These are phyloP conservation scores for Oryza nivara DNA, from an alignment of 176 grass and related monocot genomes.

Conservation along the genomic window DNA sequence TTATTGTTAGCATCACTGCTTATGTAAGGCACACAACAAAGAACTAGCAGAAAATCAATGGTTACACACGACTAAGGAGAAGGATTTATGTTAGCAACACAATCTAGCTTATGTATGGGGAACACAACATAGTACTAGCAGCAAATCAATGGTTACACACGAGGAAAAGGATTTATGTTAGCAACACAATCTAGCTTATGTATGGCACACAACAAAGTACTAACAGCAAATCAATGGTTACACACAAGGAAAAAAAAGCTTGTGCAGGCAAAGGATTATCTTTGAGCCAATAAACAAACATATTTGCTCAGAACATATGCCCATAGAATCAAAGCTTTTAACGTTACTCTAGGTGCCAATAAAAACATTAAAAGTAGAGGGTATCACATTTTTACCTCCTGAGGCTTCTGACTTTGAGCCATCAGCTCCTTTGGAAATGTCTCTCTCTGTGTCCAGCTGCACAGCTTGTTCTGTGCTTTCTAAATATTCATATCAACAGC, in stretches of 20 bases:
- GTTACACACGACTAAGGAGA: not conserved
- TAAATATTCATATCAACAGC: constrained; percentile 29
- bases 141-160: not conserved
- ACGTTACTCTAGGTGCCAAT: not conserved
- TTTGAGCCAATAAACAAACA: constrained; percentile 2
- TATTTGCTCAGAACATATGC: not conserved
- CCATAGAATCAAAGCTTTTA: constrained; percentile 14
- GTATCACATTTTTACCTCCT: constrained; percentile 42
- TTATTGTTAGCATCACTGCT: not conserved
- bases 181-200: not conserved
- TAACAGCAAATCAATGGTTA: no score
- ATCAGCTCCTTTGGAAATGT: constrained; percentile 36
- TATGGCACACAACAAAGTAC: constrained; percentile 15
- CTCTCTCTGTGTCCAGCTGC: constrained; percentile 29
- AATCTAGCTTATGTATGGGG: not conserved
- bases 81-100: not conserved
- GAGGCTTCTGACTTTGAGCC: constrained; percentile 32
- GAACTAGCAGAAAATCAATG: not conserved
- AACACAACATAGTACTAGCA: not conserved
- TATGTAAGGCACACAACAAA: constrained; percentile 5
- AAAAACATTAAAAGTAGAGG: constrained; percentile 30
- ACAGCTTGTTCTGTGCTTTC: constrained; percentile 36
- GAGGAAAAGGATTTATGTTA: not conserved
- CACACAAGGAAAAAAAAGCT: not conserved
- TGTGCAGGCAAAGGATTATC: not conserved